These are phyloP conservation scores for Orbilia quercus DNA, from an alignment of 2,329 filamentous ascomycete species.

Conservation along the genomic window DNA sequence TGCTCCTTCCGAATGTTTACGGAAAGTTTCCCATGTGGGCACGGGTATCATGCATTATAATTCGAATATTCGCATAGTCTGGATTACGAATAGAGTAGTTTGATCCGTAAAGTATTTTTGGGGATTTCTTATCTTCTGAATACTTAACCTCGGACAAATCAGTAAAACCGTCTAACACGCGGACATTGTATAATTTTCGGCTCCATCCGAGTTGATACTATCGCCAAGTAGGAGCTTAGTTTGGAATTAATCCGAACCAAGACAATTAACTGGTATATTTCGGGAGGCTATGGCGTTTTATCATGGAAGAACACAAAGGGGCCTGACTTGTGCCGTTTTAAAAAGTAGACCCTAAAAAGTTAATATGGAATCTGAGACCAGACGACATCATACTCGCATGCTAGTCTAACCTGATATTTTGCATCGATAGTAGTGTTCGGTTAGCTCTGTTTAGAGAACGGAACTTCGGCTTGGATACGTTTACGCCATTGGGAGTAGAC, in stretches of 20 bases:
- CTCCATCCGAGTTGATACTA: constrained; percentile 16
- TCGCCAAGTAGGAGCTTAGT: too few relatives aligned
- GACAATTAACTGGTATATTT: neutral
- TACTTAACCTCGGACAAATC: neutral
- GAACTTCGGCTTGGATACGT: too few relatives aligned
- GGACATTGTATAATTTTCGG: constrained; percentile 5
- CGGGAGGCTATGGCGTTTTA: constrained; percentile 10
- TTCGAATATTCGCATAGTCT: too few relatives aligned
- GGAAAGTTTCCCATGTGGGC: too few relatives aligned
- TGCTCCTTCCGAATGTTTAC: too few relatives aligned
- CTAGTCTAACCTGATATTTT: neutral
- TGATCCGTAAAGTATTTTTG: neutral
- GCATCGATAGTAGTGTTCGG: too few relatives aligned
- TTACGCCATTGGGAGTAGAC: too few relatives aligned
- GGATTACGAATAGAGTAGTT: constrained; percentile 21
- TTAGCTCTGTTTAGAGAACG: too few relatives aligned
- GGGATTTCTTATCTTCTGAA: constrained; percentile 2
- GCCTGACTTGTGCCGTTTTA: constrained; percentile 11
- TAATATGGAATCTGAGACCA: constrained; percentile 28
- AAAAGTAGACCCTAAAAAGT: neutral
- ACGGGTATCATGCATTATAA: too few relatives aligned
- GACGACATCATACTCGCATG: constrained; percentile 32
- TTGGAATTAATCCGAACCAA: neutral
- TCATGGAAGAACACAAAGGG: constrained; percentile 1
- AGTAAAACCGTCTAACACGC: neutral